Conservation (phyloP, 768 basidiomycete genomes). For the Pisolithus orientalis region DNA sequence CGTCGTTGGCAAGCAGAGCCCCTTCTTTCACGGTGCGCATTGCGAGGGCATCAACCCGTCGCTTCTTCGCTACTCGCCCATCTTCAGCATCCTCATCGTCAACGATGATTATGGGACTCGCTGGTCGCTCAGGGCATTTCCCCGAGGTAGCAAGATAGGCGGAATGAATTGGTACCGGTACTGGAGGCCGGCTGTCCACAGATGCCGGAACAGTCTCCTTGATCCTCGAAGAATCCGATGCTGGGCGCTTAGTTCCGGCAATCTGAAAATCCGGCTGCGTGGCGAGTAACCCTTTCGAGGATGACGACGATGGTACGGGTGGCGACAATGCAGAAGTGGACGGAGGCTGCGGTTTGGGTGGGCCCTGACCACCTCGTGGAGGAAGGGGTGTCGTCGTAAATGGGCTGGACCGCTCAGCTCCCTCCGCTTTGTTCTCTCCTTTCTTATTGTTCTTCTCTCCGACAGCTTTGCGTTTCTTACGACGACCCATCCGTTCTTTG, state of each 20-base stretch:
- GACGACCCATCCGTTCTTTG: conserved; percentile 58
- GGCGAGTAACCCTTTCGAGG: background rate
- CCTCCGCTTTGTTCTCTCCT: conserved; percentile 33
- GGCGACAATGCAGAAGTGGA: background rate
- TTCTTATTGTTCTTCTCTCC: conserved; percentile 35
- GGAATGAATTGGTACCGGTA: conserved; percentile 27
- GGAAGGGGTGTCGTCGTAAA: conserved; percentile 44
- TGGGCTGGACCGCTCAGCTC: conserved; percentile 23
- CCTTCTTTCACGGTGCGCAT: no score
- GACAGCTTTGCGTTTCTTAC: conserved; percentile 34
- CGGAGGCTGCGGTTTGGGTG: background rate
- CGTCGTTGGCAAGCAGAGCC: no score
- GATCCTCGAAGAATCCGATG: background rate
- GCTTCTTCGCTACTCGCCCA: conserved; percentile 50
- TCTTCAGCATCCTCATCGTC: conserved; percentile 52
- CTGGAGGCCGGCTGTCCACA: conserved; percentile 19
- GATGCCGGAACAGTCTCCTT: conserved; percentile 15
- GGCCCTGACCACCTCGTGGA: conserved; percentile 12
- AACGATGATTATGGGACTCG: conserved; percentile 52
- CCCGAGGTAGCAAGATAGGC: background rate
- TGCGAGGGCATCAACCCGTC: conserved; percentile 27
- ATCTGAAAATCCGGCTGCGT: conserved; percentile 11
- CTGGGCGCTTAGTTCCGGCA: background rate
- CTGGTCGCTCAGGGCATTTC: conserved; percentile 20
- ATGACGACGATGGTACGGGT: background rate